phyloP scores from a whole-genome alignment of 306 rosid genomes.

The Lagenaria siceraria region DNA sequence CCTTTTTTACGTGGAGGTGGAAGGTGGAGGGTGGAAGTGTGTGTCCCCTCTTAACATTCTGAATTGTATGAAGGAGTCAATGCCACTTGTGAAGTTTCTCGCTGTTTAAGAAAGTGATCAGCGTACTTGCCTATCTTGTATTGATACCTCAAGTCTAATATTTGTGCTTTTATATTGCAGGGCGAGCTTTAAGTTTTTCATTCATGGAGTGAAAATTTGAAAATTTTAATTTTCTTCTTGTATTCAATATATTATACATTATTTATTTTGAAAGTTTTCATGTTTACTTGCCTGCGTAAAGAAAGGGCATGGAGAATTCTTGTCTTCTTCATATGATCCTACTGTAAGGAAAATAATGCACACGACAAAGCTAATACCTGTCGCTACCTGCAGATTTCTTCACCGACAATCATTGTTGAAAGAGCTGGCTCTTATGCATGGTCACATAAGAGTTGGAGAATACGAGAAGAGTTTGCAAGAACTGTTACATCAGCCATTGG shows the following conservation, averaged over 20 bases:
- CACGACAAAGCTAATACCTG: background rate
- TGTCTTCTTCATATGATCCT: background rate
- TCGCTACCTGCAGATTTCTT: slow-evolving; percentile 53
- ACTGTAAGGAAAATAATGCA: background rate
- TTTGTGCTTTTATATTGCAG: background rate
- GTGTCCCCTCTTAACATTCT: background rate
- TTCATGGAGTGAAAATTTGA: background rate
- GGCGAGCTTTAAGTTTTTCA: background rate
- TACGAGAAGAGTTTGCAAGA: slow-evolving; percentile 90
- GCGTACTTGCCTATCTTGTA: background rate
- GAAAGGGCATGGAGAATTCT: background rate
- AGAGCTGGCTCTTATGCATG: slow-evolving; percentile 96
- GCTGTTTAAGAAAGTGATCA: too few relatives aligned
- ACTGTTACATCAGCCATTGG: slow-evolving; percentile 93
- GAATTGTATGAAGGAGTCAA: background rate
- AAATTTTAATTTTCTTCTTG: background rate
- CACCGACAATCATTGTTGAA: slow-evolving; percentile 96
- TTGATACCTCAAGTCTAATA: background rate
- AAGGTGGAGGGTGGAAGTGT: too few relatives aligned
- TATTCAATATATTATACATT: background rate
- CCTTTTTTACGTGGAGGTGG: background rate
- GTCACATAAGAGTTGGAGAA: slow-evolving; percentile 94
- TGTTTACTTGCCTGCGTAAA: background rate
- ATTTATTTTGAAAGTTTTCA: background rate
- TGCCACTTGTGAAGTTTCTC: background rate